Evolutionary conservation across 305 asterid species (phyloP).

Genomic region (Solanum hybrid): DNA sequence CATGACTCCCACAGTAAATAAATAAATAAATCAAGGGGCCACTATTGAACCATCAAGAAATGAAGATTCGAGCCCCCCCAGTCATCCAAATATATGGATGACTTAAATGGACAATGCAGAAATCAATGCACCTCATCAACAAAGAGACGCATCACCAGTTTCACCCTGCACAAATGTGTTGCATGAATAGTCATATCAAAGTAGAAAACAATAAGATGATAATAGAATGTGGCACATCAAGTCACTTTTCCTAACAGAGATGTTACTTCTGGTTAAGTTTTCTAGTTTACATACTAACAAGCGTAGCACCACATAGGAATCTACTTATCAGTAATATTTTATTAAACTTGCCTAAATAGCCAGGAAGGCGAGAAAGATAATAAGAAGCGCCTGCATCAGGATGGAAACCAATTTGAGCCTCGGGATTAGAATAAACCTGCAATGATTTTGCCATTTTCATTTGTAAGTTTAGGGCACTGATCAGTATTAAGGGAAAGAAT

Average conservation of each 20-base stretch:
- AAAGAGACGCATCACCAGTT: not conserved
- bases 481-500: not conserved
- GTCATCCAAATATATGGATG: not conserved
- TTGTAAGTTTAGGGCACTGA: not conserved
- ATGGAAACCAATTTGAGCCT: slow-evolving; percentile 91
- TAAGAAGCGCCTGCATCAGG: slow-evolving; percentile 98
- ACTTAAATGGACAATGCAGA: not conserved
- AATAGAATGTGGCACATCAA: not conserved
- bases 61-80: not conserved
- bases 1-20: not conserved
- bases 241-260: not conserved
- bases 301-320: not conserved
- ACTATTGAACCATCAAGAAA: not conserved
- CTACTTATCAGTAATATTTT: not conserved
- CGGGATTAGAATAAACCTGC: slow-evolving; percentile 76
- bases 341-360: slow-evolving; percentile 64
- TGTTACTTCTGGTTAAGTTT: not conserved
- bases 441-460: slow-evolving; percentile 7
- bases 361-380: slow-evolving; percentile 97
- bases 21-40: not conserved
- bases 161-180: not conserved
- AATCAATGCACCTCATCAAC: not conserved
- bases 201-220: not conserved
- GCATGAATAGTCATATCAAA: not conserved
- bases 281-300: not conserved